Conservation (phyloP, 371 early-diverging fungal genomes). For the Mortierella sp. region DNA sequence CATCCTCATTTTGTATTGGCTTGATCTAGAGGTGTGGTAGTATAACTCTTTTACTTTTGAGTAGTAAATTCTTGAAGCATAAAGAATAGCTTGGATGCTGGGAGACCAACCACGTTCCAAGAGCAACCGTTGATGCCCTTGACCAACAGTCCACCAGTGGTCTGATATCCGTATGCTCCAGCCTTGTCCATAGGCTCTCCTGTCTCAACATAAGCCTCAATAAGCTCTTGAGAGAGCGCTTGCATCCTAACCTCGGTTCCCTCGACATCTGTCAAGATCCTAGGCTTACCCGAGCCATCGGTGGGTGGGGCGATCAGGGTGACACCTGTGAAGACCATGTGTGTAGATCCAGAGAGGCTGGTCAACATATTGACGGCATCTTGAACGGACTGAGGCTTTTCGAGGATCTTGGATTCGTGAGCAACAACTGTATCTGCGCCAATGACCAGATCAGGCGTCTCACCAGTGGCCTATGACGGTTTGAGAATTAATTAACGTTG, state of each 20-base stretch:
- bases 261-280: conserved; percentile 58
- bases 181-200: conserved; percentile 87
- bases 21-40: background rate
- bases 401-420: conserved; percentile 64
- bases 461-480: conserved; percentile 24
- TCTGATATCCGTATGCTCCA: conserved; percentile 90
- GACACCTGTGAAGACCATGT: conserved; percentile 78
- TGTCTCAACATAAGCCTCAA: conserved; percentile 76
- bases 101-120: conserved; percentile 74
- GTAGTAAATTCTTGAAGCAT: conserved; percentile 39
- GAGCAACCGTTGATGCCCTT: conserved; percentile 82
- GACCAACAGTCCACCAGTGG: conserved; percentile 78
- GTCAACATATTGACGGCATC: conserved; percentile 72
- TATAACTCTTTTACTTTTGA: conserved; percentile 15
- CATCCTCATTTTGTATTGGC: background rate
- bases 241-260: conserved; percentile 61
- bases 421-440: conserved; percentile 88
- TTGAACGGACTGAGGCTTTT: conserved; percentile 68
- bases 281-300: conserved; percentile 29
- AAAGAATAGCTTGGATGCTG: conserved; percentile 51
- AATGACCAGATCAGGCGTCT: conserved; percentile 75
- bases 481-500: background rate
- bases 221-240: conserved; percentile 58
- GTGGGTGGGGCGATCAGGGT: conserved; percentile 58
- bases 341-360: conserved; percentile 66